These are phyloP conservation scores for Colletotrichum horii DNA, from an alignment of 2,329 filamentous ascomycete genomes.

Conservation along the genomic window DNA sequence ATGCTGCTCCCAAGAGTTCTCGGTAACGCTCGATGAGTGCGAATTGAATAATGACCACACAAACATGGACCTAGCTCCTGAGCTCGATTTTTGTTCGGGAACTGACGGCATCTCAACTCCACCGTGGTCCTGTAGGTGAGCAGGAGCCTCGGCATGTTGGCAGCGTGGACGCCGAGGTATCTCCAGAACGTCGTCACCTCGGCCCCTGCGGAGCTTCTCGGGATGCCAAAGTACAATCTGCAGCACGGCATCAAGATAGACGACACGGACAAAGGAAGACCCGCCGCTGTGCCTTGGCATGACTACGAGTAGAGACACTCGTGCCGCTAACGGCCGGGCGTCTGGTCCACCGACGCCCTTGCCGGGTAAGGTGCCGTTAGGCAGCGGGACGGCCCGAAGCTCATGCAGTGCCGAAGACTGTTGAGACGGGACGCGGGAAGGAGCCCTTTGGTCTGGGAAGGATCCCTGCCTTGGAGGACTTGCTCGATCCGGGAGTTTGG, in stretches of 20 bases:
- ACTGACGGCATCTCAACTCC: background rate
- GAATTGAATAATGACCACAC: constrained; percentile 7
- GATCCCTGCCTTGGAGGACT: background rate
- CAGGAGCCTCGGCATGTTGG: background rate
- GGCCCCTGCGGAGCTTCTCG: background rate
- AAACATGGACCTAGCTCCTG: background rate
- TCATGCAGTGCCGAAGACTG: background rate
- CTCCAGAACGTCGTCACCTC: background rate
- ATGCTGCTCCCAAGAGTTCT: constrained; percentile 3
- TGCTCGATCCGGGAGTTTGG: background rate
- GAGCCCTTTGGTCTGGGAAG: background rate
- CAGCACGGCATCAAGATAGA: no score
- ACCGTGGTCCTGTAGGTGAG: background rate
- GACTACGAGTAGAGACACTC: background rate
- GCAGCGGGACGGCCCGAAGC: background rate
- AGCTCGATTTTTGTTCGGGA: background rate
- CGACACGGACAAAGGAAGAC: no score
- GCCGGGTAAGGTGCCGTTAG: background rate
- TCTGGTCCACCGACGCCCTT: background rate
- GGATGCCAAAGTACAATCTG: background rate
- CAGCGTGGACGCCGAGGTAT: background rate
- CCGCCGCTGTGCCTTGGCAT: background rate
- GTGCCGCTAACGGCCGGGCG: accelerated
- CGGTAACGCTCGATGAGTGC: constrained; percentile 3
- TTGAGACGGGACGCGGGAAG: background rate